phyloP scores from a whole-genome alignment of 192 early-diverging fungal genomes.

The Irineochytrium annulatum region DNA sequence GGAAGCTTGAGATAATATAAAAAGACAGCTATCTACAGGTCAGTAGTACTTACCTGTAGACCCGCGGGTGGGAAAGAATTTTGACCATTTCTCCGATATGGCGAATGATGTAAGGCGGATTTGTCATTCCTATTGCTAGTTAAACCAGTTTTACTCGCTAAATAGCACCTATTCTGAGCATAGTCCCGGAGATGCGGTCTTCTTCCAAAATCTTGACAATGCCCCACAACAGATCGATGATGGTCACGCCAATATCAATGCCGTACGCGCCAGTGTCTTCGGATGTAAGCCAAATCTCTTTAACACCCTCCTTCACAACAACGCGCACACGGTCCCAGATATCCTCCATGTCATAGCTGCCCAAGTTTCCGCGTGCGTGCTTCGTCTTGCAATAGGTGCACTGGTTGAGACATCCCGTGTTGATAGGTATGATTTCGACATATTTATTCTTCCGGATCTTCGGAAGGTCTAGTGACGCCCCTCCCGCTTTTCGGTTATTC shows the following conservation, averaged over 20 bases:
- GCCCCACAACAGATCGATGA: slow-evolving; percentile 43
- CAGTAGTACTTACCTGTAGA: too few relatives aligned
- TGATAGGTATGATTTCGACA: slow-evolving; percentile 61
- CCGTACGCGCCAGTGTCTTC: slow-evolving; percentile 61
- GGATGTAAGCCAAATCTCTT: slow-evolving; percentile 59
- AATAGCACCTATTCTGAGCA: slow-evolving; percentile 49
- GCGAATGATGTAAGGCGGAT: slow-evolving; percentile 58
- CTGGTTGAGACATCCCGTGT: slow-evolving; percentile 48
- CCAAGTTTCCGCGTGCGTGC: slow-evolving; percentile 35
- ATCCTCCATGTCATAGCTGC: slow-evolving; percentile 42
- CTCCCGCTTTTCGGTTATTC: slow-evolving; percentile 46
- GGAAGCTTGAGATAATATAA: slow-evolving; percentile 31
- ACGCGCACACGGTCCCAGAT: slow-evolving; percentile 43
- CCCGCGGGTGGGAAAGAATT: slow-evolving; percentile 48
- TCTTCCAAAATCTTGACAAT: slow-evolving; percentile 42
- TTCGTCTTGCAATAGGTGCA: slow-evolving; percentile 64
- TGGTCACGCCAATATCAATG: slow-evolving; percentile 42
- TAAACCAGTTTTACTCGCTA: not conserved
- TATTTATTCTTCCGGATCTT: slow-evolving; percentile 52
- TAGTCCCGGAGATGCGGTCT: slow-evolving; percentile 23
- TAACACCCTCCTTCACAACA: slow-evolving; percentile 51
- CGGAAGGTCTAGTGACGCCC: slow-evolving; percentile 49
- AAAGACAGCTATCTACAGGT: too few relatives aligned
- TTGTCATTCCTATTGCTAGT: slow-evolving; percentile 26
- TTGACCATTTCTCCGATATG: slow-evolving; percentile 48